Conservation (phyloP, 1,284 basidiomycete species). For the Trichosporon sp. region DNA sequence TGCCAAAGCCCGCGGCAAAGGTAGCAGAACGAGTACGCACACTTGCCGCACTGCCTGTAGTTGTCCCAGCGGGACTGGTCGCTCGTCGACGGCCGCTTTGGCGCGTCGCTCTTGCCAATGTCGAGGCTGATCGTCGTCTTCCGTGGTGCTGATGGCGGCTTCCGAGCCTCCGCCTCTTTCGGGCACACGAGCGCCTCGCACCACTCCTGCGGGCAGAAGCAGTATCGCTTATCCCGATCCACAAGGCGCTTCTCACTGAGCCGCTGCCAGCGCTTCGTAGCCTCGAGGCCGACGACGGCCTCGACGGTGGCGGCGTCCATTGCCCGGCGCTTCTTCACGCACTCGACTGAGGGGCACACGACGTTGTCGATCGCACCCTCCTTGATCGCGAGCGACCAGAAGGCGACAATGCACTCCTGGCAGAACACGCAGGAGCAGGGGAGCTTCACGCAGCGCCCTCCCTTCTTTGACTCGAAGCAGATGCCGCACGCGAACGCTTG, state of each 20-base stretch:
- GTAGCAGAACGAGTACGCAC: slow-evolving; percentile 49
- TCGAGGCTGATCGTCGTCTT: slow-evolving; percentile 24
- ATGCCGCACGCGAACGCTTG: slow-evolving; percentile 53
- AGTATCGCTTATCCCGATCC: slow-evolving; percentile 50
- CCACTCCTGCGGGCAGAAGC: slow-evolving; percentile 49
- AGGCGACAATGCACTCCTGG: slow-evolving; percentile 47
- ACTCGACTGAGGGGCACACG: slow-evolving; percentile 50
- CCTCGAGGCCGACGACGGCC: slow-evolving; percentile 52
- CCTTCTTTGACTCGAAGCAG: slow-evolving; percentile 54
- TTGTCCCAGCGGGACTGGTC: slow-evolving; percentile 37
- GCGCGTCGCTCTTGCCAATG: slow-evolving; percentile 26
- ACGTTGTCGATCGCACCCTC: slow-evolving; percentile 54
- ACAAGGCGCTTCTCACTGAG: slow-evolving; percentile 47
- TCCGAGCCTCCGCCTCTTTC: slow-evolving; percentile 33
- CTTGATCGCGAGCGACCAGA: slow-evolving; percentile 53
- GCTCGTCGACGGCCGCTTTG: not conserved
- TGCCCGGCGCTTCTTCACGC: slow-evolving; percentile 46
- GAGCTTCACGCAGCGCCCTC: slow-evolving; percentile 47
- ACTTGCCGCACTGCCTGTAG: slow-evolving; percentile 46
- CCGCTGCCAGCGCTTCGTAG: slow-evolving; percentile 43
- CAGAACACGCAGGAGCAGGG: slow-evolving; percentile 55
- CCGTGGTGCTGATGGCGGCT: not conserved
- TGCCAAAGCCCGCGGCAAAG: slow-evolving; percentile 52
- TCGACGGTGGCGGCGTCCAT: slow-evolving; percentile 58
- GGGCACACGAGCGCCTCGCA: slow-evolving; percentile 55